Conservation (phyloP, 2,329 filamentous ascomycete species). For the Trichoderma koningiopsis region DNA sequence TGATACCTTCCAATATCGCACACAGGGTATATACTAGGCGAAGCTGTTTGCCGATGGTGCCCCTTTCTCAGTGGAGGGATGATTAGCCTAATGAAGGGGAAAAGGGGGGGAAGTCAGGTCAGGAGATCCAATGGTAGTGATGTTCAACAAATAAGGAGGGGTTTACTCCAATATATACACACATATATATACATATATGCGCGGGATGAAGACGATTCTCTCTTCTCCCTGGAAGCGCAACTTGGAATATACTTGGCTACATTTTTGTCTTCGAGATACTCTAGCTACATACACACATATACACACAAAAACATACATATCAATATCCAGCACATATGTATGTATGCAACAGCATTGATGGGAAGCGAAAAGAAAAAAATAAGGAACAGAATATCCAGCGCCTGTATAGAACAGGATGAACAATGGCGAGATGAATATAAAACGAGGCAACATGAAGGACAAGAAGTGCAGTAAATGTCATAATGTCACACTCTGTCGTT, state of each 20-base stretch:
- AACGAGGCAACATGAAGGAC: background rate
- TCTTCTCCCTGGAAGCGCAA: background rate
- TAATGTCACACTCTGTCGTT: background rate
- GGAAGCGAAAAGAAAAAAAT: background rate
- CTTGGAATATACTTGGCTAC: slow-evolving; percentile 7
- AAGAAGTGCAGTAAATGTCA: background rate
- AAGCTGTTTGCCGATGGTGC: background rate
- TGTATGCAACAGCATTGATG: slow-evolving; percentile 17
- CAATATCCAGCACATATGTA: background rate
- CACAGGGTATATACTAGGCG: slow-evolving; percentile 77
- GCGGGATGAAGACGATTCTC: background rate
- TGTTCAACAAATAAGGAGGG: background rate
- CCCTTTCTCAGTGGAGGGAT: background rate
- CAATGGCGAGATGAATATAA: background rate
- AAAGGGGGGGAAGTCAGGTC: background rate
- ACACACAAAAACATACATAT: background rate
- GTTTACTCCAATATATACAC: background rate
- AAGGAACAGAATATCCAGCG: background rate
- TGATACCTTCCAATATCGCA: slow-evolving; percentile 85
- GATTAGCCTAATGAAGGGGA: background rate
- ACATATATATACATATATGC: background rate
- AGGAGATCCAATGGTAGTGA: background rate
- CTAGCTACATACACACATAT: background rate
- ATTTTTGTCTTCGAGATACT: background rate
- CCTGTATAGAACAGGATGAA: background rate